These are phyloP conservation scores for Hygrocybe punicea DNA, from an alignment of 768 basidiomycete species.

Conservation along the genomic window DNA sequence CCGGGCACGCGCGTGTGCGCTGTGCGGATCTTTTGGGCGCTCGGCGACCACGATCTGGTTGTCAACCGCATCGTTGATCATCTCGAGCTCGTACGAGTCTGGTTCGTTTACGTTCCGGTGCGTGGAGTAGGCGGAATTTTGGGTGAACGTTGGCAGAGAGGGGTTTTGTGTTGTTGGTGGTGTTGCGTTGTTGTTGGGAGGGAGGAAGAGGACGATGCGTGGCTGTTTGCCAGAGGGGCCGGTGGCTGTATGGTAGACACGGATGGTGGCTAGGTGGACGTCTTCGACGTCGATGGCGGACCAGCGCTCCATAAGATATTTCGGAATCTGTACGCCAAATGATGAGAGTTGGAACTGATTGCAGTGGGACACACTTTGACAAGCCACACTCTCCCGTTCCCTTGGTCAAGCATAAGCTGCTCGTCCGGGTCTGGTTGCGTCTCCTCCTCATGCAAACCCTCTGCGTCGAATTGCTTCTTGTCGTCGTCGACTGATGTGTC, in stretches of 20 bases:
- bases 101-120: constrained; percentile 42
- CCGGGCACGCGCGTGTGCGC: constrained; percentile 58
- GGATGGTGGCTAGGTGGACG: constrained; percentile 77
- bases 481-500: constrained; percentile 48
- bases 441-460: constrained; percentile 53
- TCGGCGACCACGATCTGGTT: constrained; percentile 86
- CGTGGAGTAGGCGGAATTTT: constrained; percentile 30
- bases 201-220: constrained; percentile 65
- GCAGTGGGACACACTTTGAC: constrained; percentile 57
- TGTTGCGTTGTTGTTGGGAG: constrained; percentile 40
- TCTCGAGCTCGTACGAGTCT: constrained; percentile 82
- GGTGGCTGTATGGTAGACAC: constrained; percentile 61
- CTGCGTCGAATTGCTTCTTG: constrained; percentile 68
- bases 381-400: constrained; percentile 76
- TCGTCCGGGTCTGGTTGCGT: constrained; percentile 77
- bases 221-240: constrained; percentile 46
- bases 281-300: constrained; percentile 68
- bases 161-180: constrained; percentile 20
- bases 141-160: constrained; percentile 40
- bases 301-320: constrained; percentile 86
- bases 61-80: constrained; percentile 80
- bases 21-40: constrained; percentile 61
- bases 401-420: constrained; percentile 72
- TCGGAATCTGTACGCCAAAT: constrained; percentile 68
- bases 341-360: constrained; percentile 1